Percentiles rank a stretch among this genome's conserved stretches.
Evolutionary conservation across 805 yeast genomes (phyloP).

Genomic region (Saccharomycopsis sp.): DNA sequence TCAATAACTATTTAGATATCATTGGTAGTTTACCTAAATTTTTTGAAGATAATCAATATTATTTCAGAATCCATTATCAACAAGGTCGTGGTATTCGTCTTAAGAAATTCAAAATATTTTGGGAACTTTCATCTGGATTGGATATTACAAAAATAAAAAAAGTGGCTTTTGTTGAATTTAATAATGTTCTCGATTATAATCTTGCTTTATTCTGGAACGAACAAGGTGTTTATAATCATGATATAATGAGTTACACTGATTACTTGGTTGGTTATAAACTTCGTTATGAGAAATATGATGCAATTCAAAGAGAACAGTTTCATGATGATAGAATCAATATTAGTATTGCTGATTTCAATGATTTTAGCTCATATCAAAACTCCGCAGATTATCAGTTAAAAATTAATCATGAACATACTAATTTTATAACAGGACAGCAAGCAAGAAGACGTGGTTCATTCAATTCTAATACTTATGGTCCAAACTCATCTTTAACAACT

Average conservation of each 20-base stretch:
- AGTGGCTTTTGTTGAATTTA: constrained; percentile 54
- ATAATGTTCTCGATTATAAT: constrained; percentile 36
- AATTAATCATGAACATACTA: not conserved
- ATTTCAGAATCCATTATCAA: constrained; percentile 10
- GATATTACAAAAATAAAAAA: constrained; percentile 27
- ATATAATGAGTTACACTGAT: constrained; percentile 12
- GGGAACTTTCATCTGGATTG: constrained; percentile 30
- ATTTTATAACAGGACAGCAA: not conserved
- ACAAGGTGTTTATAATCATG: constrained; percentile 13
- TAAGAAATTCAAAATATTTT: constrained; percentile 50
- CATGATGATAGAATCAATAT: constrained; percentile 4
- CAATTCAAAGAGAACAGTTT: not conserved
- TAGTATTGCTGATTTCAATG: constrained; percentile 14
- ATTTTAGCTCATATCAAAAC: constrained; percentile 10
- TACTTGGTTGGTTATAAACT: constrained; percentile 7
- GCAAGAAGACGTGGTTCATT: not conserved
- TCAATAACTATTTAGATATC: constrained; percentile 17
- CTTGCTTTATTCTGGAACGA: constrained; percentile 15
- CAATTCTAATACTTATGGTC: not conserved
- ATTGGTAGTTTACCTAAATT: constrained; percentile 27
- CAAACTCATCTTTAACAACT: not conserved
- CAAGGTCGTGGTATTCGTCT: constrained; percentile 40
- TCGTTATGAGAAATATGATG: not conserved
- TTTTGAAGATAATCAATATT: constrained; percentile 41
- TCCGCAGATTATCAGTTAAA: constrained; percentile 1